Percentiles rank a stretch among this genome's conserved stretches.
Conservation (phyloP, 2,329 filamentous ascomycete species). For the Colletotrichum aenigma region DNA sequence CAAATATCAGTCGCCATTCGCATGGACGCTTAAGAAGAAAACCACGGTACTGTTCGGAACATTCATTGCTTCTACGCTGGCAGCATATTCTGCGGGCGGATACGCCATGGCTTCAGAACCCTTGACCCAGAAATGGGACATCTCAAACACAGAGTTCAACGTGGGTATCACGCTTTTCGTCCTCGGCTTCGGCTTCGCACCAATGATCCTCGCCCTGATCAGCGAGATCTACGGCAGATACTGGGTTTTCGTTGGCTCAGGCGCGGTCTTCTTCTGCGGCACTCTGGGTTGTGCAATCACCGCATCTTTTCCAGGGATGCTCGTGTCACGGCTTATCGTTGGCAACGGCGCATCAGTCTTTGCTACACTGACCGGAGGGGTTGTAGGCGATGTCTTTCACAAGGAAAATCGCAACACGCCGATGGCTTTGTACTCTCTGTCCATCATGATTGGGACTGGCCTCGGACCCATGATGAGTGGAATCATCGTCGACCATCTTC, state of each 20-base stretch:
- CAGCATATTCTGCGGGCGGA: slow-evolving; percentile 68
- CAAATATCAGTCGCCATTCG: slow-evolving; percentile 2
- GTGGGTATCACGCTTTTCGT: slow-evolving; percentile 69
- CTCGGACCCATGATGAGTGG: slow-evolving; percentile 65
- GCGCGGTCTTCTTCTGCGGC: slow-evolving; percentile 36
- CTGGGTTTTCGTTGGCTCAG: slow-evolving; percentile 32
- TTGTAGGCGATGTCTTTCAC: slow-evolving; percentile 70
- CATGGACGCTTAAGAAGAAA: slow-evolving; percentile 23
- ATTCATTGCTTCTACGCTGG: slow-evolving; percentile 56
- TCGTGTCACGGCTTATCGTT: slow-evolving; percentile 65
- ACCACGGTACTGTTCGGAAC: slow-evolving; percentile 21
- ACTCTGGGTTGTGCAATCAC: slow-evolving; percentile 64
- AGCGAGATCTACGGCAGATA: slow-evolving; percentile 60
- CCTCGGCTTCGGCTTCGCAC: slow-evolving; percentile 66
- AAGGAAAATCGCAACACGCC: slow-evolving; percentile 68
- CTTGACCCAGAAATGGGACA: slow-evolving; percentile 59
- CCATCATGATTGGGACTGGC: slow-evolving; percentile 67
- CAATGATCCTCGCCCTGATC: slow-evolving; percentile 72
- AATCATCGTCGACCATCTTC: slow-evolving; percentile 59
- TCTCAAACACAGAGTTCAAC: slow-evolving; percentile 60
- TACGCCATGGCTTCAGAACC: slow-evolving; percentile 62
- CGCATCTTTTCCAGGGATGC: slow-evolving; percentile 62
- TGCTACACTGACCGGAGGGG: slow-evolving; percentile 59
- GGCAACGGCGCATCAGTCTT: slow-evolving; percentile 63
- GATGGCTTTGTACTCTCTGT: slow-evolving; percentile 69